These are phyloP conservation scores for Durotheca rogersii DNA, from an alignment of 495 filamentous ascomycete species.

Conservation along the genomic window DNA sequence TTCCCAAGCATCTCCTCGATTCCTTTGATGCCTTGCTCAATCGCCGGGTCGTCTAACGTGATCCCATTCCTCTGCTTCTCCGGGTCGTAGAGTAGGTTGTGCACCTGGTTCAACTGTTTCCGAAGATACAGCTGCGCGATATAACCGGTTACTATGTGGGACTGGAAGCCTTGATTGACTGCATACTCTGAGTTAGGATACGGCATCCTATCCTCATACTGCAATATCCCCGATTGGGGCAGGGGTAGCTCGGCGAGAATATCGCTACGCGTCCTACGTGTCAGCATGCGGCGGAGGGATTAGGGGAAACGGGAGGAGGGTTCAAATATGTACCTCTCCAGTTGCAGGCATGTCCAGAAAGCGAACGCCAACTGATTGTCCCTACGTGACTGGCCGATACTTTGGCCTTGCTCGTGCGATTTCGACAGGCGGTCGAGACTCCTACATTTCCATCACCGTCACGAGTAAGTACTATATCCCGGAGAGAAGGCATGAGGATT, in stretches of 20 bases:
- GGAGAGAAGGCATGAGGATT: not conserved
- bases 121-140: conserved; percentile 82
- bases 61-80: conserved; percentile 45
- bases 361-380: conserved; percentile 70
- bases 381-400: conserved; percentile 37
- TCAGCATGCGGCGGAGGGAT: not conserved
- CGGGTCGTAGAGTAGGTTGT: conserved; percentile 75
- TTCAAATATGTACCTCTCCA: conserved; percentile 93
- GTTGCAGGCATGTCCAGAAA: conserved; percentile 91
- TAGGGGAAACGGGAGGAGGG: conserved; percentile 4
- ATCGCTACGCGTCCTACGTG: conserved; percentile 58
- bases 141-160: conserved; percentile 73
- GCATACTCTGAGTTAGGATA: conserved; percentile 57
- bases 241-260: conserved; percentile 86
- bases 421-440: conserved; percentile 46
- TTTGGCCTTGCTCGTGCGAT: conserved; percentile 33
- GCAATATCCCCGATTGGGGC: conserved; percentile 76
- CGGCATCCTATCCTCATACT: conserved; percentile 66
- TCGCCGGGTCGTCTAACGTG: conserved; percentile 21
- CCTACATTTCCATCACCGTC: too few relatives aligned
- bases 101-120: conserved; percentile 80
- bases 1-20: conserved; percentile 37
- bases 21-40: conserved; percentile 32
- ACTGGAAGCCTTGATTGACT: conserved; percentile 43
- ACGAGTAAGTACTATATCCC: not conserved